These are phyloP conservation scores for Saccharomyces hybrid DNA, from an alignment of 1,139 yeast genomes.

Conservation along the genomic window DNA sequence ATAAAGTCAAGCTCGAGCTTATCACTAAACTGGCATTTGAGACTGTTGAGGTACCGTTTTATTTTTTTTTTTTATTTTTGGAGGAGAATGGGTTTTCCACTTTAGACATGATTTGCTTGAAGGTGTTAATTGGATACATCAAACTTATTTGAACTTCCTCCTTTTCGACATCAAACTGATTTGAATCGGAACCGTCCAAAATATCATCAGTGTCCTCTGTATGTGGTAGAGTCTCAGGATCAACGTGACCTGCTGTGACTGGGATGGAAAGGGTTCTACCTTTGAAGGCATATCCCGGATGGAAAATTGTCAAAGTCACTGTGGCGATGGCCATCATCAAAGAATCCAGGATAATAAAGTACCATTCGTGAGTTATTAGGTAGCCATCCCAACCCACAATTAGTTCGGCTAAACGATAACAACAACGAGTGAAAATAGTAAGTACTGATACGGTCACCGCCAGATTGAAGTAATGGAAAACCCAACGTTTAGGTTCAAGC, in stretches of 20 bases:
- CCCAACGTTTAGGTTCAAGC: constrained; percentile 25
- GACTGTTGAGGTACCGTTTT: background rate
- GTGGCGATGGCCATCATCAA: constrained; percentile 52
- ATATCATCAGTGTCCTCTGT: background rate
- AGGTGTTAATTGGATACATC: background rate
- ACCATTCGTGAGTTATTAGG: constrained; percentile 62
- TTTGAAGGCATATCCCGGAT: constrained; percentile 55
- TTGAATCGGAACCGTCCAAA: background rate
- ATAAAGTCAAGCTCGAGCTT: background rate
- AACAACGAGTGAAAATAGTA: constrained; percentile 61
- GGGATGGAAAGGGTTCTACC: constrained; percentile 23
- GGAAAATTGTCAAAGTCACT: constrained; percentile 45
- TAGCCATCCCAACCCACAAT: constrained; percentile 71
- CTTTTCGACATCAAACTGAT: background rate
- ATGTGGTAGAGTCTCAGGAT: constrained; percentile 12
- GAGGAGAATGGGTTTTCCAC: background rate
- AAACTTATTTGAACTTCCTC: background rate
- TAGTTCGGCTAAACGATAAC: constrained; percentile 75
- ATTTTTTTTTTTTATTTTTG: background rate
- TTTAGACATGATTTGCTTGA: background rate
- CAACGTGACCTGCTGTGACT: constrained; percentile 19
- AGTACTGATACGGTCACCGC: constrained; percentile 49
- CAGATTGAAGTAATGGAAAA: constrained; percentile 43
- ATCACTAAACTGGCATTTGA: background rate
- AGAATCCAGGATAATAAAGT: constrained; percentile 70